phyloP scores from a whole-genome alignment of 2,329 filamentous ascomycete genomes.

The Trichothecium sympodiale region DNA sequence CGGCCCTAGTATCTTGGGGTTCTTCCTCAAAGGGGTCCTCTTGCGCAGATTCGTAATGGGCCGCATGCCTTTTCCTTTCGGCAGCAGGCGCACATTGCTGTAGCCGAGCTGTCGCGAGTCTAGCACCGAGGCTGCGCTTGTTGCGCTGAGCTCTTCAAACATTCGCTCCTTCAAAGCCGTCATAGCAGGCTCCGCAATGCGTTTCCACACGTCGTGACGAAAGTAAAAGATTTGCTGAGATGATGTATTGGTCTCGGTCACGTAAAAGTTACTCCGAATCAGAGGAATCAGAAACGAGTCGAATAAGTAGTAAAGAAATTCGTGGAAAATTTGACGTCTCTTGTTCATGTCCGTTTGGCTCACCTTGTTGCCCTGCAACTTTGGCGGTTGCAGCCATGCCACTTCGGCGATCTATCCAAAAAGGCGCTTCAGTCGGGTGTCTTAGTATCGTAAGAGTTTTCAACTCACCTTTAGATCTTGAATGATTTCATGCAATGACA shows the following conservation, averaged over 20 bases:
- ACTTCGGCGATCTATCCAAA: constrained; percentile 49
- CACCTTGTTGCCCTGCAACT: constrained; percentile 38
- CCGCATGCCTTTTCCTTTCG: constrained; percentile 65
- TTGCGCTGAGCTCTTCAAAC: constrained; percentile 64
- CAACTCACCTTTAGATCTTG: constrained; percentile 60
- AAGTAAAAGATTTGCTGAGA: constrained; percentile 84
- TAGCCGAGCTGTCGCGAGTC: constrained; percentile 57
- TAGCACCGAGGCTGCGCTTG: constrained; percentile 46
- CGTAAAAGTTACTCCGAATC: constrained; percentile 79
- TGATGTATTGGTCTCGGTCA: constrained; percentile 78
- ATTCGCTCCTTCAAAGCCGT: constrained; percentile 54
- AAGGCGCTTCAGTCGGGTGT: not conserved
- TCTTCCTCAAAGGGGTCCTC: constrained; percentile 33
- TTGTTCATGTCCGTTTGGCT: constrained; percentile 65
- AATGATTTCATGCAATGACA: constrained; percentile 67
- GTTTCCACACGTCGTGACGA: constrained; percentile 83
- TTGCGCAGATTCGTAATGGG: constrained; percentile 81
- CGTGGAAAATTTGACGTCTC: constrained; percentile 65
- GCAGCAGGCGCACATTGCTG: constrained; percentile 69
- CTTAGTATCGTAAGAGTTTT: constrained; percentile 3
- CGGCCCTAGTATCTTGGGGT: constrained; percentile 42
- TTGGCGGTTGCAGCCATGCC: constrained; percentile 58
- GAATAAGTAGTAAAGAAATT: constrained; percentile 86
- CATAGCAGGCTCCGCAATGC: constrained; percentile 63
- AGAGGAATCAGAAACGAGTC: constrained; percentile 86